A percentile compares a stretch with the other conserved stretches of the same genome.
Conservation (phyloP, 768 basidiomycete genomes). For the Suillus paluster region DNA sequence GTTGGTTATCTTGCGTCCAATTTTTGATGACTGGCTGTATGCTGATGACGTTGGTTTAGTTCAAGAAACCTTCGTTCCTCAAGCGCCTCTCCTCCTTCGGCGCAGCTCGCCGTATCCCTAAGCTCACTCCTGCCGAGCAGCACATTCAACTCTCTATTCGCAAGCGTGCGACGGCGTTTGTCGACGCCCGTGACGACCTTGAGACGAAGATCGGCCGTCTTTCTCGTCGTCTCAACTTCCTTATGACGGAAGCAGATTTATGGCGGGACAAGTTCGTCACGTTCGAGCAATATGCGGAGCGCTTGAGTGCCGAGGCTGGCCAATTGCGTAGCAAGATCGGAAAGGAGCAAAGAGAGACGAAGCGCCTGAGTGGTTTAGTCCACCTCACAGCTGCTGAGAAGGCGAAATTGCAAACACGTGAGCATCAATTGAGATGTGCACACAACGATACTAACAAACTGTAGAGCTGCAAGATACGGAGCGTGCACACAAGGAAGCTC, state of each 20-base stretch:
- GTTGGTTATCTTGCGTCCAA: constrained; percentile 39
- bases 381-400: constrained; percentile 81
- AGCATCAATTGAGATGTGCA: constrained; percentile 34
- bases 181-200: constrained; percentile 91
- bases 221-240: constrained; percentile 83
- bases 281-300: constrained; percentile 93
- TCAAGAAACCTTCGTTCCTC: constrained; percentile 87
- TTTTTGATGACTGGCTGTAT: constrained; percentile 5
- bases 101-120: constrained; percentile 67
- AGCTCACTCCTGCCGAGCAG: constrained; percentile 81
- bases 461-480: constrained; percentile 85
- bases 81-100: constrained; percentile 85
- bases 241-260: constrained; percentile 88
- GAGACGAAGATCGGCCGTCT: constrained; percentile 93
- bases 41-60: constrained; percentile 44
- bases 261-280: constrained; percentile 95
- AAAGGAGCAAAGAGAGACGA: constrained; percentile 89
- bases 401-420: constrained; percentile 75
- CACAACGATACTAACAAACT: neutral
- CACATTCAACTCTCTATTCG: constrained; percentile 87
- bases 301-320: constrained; percentile 82
- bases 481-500: constrained; percentile 75
- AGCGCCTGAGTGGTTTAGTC: constrained; percentile 78
- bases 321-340: constrained; percentile 88
- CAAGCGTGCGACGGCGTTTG: constrained; percentile 92